Base-by-base conservation (phyloP, 2,329 filamentous ascomycete genomes). In the Fusarium sp. region DNA sequence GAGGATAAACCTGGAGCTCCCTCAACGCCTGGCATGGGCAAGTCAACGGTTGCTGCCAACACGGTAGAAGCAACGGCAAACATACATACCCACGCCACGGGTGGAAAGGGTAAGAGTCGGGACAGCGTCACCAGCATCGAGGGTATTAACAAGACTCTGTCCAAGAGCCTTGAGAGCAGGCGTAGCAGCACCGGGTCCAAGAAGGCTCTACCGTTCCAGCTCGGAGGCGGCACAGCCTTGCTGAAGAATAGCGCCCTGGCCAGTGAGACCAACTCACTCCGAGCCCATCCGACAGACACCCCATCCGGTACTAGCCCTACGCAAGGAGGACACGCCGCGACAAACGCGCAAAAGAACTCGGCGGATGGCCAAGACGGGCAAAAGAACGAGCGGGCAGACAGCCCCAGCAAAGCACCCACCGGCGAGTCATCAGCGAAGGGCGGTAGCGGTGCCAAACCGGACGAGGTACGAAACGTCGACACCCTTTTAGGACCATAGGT, bases 1-100 rank as follows among this genome's bases (percentile, higher is more conserved):
- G 96, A 99, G 81, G 96, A 99, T 80, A 98, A 97, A 77, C 90
- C 94, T 1, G 92, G 92, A 1, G 95, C 94, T 3, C 96, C 96
- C 1, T 91, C 92, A n/a, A 98, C 95, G 0, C 95, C 96, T 0
- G 95, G 95, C 0, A 87, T 97, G 58, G 94, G 93, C 40, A 97
- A 97, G 80, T 95, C 92, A 70, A 98, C 96, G 0, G 95, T 98
- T 15, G 94, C 94, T 12, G 92, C 93, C 40, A 94, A 94, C 68
- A 92, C 92, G 57, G 92, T 98, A 40, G 94, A 96, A 78, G 96
- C 94, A 2, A 92, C 91, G 76, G 96, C 94, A 16, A 94, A 89
- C 66, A 88, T 90, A 73, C 86, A 87, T 70, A 83, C 85, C 4
- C 86, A 87, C 66, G 77, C 82, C 59, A 76, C 83, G 63, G 78